Evolutionary conservation across 129 eudicot genomes (phyloP).

Genomic region (Flaveria ramosissima): DNA sequence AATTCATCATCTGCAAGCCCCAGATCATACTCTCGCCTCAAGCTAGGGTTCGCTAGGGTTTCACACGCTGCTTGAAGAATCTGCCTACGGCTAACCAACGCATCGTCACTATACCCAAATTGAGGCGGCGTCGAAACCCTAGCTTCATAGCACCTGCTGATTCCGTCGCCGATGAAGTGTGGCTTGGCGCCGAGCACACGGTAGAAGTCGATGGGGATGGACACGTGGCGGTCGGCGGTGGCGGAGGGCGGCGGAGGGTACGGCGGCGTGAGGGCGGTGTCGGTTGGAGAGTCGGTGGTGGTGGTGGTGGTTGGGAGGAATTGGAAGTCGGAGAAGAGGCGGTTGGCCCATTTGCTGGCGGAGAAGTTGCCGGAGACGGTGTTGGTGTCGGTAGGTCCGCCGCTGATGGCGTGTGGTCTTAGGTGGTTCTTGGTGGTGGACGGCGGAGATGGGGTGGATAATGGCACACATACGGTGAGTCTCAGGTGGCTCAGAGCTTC

Average conservation of each 20-base stretch:
- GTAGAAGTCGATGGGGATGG: constrained; percentile 81
- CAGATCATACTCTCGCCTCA: constrained; percentile 76
- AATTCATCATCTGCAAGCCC: constrained; percentile 68
- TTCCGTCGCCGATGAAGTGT: constrained; percentile 86
- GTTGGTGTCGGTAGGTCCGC: constrained; percentile 38
- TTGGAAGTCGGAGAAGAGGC: constrained; percentile 91
- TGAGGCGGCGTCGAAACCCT: constrained; percentile 84
- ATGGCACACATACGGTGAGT: constrained; percentile 44
- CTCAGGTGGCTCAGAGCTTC: constrained; percentile 52
- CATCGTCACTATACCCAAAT: constrained; percentile 86
- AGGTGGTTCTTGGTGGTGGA: constrained; percentile 40
- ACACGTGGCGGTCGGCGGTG: constrained; percentile 67
- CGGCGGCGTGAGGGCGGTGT: constrained; percentile 38
- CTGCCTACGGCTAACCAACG: constrained; percentile 72
- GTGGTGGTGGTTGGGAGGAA: constrained; percentile 64
- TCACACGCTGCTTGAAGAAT: constrained; percentile 92
- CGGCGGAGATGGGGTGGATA: constrained; percentile 40
- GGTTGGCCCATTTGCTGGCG: constrained; percentile 95
- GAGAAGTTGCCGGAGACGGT: constrained; percentile 42
- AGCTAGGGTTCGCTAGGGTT: constrained; percentile 61
- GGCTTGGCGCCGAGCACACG: constrained; percentile 72
- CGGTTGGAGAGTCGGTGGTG: constrained; percentile 29
- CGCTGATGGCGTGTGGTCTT: constrained; percentile 43
- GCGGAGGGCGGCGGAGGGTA: constrained; percentile 55
- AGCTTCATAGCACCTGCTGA: constrained; percentile 70